Evolutionary conservation across 805 yeast species (phyloP).

Genomic region (Jamesozyma spencerorum): DNA sequence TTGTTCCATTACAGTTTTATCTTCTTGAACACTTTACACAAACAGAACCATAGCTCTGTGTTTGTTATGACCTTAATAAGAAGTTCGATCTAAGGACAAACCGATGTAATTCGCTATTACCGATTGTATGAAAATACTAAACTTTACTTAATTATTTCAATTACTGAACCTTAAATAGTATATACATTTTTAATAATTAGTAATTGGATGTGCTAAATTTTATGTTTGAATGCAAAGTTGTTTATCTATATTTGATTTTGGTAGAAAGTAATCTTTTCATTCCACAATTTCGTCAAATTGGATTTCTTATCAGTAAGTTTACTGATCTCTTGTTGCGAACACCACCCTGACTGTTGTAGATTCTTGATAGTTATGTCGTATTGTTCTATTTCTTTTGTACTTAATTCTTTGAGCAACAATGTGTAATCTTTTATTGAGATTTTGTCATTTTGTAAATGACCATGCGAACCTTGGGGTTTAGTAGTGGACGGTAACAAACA

Average conservation of each 20-base stretch:
- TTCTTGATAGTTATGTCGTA: conserved; percentile 1
- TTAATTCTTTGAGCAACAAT: not conserved
- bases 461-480: not conserved
- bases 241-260: not conserved
- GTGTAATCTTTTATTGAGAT: conserved; percentile 2
- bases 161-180: not conserved
- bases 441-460: not conserved
- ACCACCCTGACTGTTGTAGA: conserved; percentile 3
- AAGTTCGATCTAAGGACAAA: no score
- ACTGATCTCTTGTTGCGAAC: conserved; percentile 1
- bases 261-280: conserved; percentile 2
- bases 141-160: no score
- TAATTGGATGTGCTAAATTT: not conserved
- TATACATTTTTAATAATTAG: not conserved
- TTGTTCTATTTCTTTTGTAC: conserved; percentile 1
- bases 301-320: not conserved
- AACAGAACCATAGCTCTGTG: no score
- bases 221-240: not conserved
- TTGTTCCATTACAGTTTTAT: no score
- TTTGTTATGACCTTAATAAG: no score
- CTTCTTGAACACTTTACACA: no score
- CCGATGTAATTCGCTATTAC: no score
- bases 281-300: conserved; percentile 1
- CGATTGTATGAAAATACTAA: no score
- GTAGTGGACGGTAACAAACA: not conserved